Evolutionary conservation across 176 grass and related monocot genomes (phyloP), one percentile per base, ranked within the genome.

Genomic region (Alopecurus myosuroides): DNA sequence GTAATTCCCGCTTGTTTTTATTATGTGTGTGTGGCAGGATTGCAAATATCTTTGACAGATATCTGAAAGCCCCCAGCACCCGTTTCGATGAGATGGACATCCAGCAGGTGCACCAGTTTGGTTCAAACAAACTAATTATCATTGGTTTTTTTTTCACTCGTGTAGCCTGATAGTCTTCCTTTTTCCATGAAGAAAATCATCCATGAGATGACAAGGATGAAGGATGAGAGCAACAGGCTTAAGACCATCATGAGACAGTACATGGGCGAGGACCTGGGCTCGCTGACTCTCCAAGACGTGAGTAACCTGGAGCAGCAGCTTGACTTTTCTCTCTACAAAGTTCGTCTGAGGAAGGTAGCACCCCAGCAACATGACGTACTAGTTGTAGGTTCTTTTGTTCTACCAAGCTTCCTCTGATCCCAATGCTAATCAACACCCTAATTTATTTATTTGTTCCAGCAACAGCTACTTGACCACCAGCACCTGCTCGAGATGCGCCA

Each of bases 181-280:
- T 81, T 85, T 81, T 35, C 23, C 49, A 11, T 79, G 45, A 72
- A 95, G 90, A 89, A 90, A 88, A 85, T 90, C 63, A 83, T 90
- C 80, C 84, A 86, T 23, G 93, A 95, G 82, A 95, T 88, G 74
- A 85, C 85, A 48, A 88, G 83, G 37, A 92, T 92, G 93, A 92
- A 95, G 74, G 90, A 88, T 28, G 93, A 95, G 75, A 81, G 79
- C 72, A 91, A 82, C 78, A 92, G 84, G 76, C 90, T 95, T 2
- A 84, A 62, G 79, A 49, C 71, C 70, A 82, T 90, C 55, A 86
- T 92, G 89, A 45, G 70, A 10, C 88, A 83, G 63, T 92, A 86
- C 49, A 85, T 83, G 55, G 87, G 87, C 2, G 85, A 95, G 36
- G 88, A 95, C 67, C 82, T 92, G 82, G 48, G 44, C 1, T 81